Evolutionary conservation across 352 stramenopile species (phyloP).

Genomic region (Globisporangium irregulare): DNA sequence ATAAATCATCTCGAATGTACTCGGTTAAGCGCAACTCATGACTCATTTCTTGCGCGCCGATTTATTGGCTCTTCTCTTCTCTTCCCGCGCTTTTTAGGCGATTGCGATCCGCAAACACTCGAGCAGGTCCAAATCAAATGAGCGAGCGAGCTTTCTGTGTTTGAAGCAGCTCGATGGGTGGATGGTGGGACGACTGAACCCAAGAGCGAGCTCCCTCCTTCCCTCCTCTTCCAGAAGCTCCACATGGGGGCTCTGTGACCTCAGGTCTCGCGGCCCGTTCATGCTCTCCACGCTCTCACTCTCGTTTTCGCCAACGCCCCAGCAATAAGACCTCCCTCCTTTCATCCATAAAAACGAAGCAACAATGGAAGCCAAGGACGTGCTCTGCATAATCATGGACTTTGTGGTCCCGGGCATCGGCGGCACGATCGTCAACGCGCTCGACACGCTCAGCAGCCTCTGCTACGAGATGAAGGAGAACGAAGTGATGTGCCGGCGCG

Average conservation of each 20-base stretch:
- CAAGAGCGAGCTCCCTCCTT: not conserved
- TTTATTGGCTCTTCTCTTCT: not conserved
- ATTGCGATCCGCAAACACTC: not conserved
- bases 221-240: not conserved
- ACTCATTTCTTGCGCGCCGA: not conserved
- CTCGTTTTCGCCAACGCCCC: not conserved
- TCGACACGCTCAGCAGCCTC: constrained; percentile 26
- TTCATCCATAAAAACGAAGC: not conserved
- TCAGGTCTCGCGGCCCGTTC: not conserved
- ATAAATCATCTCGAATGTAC: not conserved
- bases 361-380: constrained; percentile 11
- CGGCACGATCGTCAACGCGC: constrained; percentile 26
- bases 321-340: not conserved
- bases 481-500: constrained; percentile 18
- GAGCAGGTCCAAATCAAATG: not conserved
- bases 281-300: not conserved
- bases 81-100: not conserved
- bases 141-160: not conserved
- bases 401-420: constrained; percentile 38
- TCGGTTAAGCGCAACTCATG: not conserved
- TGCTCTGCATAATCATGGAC: constrained; percentile 17
- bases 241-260: not conserved
- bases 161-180: not conserved
- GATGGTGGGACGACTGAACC: not conserved
- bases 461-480: constrained; percentile 28